These are phyloP conservation scores for Phytophthora pinifolia DNA, from an alignment of 352 stramenopile species.

Conservation along the genomic window DNA sequence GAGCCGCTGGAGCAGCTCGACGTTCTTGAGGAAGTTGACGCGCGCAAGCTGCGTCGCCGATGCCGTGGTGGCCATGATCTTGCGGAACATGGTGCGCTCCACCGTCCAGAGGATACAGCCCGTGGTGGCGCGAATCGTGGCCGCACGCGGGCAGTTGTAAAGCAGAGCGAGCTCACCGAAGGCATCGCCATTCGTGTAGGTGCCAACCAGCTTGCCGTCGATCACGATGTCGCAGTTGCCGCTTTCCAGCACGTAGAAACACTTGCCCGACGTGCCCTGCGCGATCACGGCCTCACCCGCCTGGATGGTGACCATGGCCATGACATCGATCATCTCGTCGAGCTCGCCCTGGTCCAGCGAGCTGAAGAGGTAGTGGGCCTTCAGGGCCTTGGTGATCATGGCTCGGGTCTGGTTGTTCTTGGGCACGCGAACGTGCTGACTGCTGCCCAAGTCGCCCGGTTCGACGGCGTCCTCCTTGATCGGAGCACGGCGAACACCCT, in stretches of 20 bases:
- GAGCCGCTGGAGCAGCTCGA: conserved; percentile 91
- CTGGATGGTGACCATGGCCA: conserved; percentile 74
- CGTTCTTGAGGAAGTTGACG: conserved; percentile 93
- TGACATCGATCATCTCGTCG: conserved; percentile 85
- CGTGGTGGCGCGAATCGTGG: conserved; percentile 90
- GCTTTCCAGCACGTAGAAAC: conserved; percentile 94
- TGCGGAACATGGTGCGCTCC: conserved; percentile 86
- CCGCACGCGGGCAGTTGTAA: conserved; percentile 95
- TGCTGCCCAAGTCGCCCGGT: conserved; percentile 52
- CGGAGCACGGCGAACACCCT: conserved; percentile 64
- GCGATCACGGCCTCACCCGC: conserved; percentile 67
- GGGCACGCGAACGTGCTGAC: conserved; percentile 52
- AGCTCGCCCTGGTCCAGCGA: conserved; percentile 72
- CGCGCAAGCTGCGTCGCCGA: conserved; percentile 72
- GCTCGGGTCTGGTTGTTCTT: conserved; percentile 73
- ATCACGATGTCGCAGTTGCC: conserved; percentile 88
- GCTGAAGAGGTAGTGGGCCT: conserved; percentile 84
- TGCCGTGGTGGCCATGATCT: conserved; percentile 81
- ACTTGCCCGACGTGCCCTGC: conserved; percentile 87
- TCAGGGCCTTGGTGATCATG: conserved; percentile 82
- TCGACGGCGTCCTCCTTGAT: conserved; percentile 83
- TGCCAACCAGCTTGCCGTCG: conserved; percentile 74
- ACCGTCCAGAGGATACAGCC: conserved; percentile 92
- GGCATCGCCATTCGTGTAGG: conserved; percentile 75
- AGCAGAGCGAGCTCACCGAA: conserved; percentile 98